Percentiles rank a stretch among this genome's conserved stretches.
These are phyloP conservation scores for Umbelopsis vinacea DNA, from an alignment of 192 early-diverging fungal species.

Conservation along the genomic window DNA sequence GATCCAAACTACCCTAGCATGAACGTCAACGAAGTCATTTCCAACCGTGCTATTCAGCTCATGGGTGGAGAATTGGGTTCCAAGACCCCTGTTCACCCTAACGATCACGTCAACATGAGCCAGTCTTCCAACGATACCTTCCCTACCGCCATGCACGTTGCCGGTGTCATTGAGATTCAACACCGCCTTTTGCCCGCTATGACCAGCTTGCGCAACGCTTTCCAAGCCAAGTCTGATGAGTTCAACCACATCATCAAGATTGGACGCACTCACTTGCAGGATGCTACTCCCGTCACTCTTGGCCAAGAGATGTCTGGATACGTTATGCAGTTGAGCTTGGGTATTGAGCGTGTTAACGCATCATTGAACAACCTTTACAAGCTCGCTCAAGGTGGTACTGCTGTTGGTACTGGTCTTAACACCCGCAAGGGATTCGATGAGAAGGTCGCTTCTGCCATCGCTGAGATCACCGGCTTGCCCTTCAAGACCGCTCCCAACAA, in stretches of 20 bases:
- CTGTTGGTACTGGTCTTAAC: conserved; percentile 98
- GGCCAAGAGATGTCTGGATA: conserved; percentile 99
- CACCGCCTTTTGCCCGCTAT: conserved; percentile 87
- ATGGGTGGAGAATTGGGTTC: conserved; percentile 88
- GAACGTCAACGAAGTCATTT: conserved; percentile 97
- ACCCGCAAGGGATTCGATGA: conserved; percentile 91
- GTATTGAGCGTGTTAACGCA: conserved; percentile 85
- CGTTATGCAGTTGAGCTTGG: conserved; percentile 86
- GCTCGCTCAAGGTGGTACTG: conserved; percentile 96
- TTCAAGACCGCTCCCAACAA: conserved; percentile 99
- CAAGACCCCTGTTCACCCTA: conserved; percentile 97
- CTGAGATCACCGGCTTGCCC: conserved; percentile 83
- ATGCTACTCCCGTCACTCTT: conserved; percentile 96
- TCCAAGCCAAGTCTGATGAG: conserved; percentile 77
- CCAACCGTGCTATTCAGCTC: conserved; percentile 98
- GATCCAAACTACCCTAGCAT: conserved; percentile 53
- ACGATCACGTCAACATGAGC: conserved; percentile 99
- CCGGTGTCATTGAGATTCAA: conserved; percentile 89
- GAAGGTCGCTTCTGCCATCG: conserved; percentile 88
- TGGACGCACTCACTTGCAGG: conserved; percentile 97
- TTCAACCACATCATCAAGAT: conserved; percentile 98
- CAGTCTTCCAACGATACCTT: conserved; percentile 99
- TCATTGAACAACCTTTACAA: conserved; percentile 87
- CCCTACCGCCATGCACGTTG: conserved; percentile 99
- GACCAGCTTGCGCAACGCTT: conserved; percentile 75